A percentile compares a stretch with the other conserved stretches of the same genome.
phyloP scores from a whole-genome alignment of 306 rosid genomes.

The Quercus berberidifolia region DNA sequence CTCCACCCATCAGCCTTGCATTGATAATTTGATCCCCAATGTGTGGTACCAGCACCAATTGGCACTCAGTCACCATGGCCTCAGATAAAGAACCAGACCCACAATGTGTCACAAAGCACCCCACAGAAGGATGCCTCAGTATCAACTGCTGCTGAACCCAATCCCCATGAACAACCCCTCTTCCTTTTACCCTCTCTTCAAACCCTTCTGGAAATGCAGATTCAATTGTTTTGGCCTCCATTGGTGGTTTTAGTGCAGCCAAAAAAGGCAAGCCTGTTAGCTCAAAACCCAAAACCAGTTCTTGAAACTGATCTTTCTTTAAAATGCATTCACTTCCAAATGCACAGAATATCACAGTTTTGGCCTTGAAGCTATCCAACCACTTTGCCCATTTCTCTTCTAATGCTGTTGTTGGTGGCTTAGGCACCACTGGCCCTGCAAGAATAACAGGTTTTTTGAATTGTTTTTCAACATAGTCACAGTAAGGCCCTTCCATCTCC shows the following conservation, averaged over 20 bases:
- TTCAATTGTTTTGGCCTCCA: slow-evolving; percentile 11
- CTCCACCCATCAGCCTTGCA: slow-evolving; percentile 31
- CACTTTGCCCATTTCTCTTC: slow-evolving; percentile 31
- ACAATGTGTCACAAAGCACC: slow-evolving; percentile 71
- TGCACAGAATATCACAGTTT: slow-evolving; percentile 26
- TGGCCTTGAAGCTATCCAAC: slow-evolving; percentile 6
- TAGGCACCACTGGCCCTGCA: slow-evolving; percentile 20
- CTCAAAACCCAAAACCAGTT: slow-evolving; percentile 36
- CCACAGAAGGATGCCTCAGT: slow-evolving; percentile 49
- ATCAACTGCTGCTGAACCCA: slow-evolving; percentile 69
- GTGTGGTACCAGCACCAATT: slow-evolving; percentile 43
- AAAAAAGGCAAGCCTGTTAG: slow-evolving; percentile 32
- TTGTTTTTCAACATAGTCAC: not conserved
- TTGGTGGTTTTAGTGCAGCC: slow-evolving; percentile 28
- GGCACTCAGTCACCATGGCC: slow-evolving; percentile 41
- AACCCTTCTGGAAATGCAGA: slow-evolving; percentile 19
- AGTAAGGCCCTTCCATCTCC: slow-evolving; percentile 27
- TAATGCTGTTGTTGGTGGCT: not conserved
- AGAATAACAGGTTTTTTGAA: slow-evolving; percentile 19
- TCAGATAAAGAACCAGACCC: slow-evolving; percentile 58
- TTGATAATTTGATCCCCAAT: slow-evolving; percentile 30
- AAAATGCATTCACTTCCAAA: slow-evolving; percentile 6
- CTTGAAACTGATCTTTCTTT: slow-evolving; percentile 16
- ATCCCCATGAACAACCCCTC: slow-evolving; percentile 37
- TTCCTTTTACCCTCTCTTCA: slow-evolving; percentile 10